Percentiles rank a stretch among this genome's conserved stretches.
Conservation (phyloP, 2,329 filamentous ascomycete genomes). For the Colletotrichum sp. region DNA sequence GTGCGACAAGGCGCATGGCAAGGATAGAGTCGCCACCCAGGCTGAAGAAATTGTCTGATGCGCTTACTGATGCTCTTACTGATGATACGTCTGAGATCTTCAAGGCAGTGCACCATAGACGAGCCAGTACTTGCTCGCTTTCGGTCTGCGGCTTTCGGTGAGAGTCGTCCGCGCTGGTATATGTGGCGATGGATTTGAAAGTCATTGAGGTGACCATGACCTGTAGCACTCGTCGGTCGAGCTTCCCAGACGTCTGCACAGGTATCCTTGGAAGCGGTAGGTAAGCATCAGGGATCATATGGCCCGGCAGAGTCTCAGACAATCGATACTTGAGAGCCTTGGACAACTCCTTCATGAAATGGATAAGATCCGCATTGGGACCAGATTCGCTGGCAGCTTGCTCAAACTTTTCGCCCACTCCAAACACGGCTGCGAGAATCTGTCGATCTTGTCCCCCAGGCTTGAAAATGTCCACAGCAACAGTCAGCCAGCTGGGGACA, state of each 20-base stretch:
- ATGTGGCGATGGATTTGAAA: not conserved
- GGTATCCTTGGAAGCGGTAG: not conserved
- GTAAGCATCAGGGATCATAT: slow-evolving; percentile 2
- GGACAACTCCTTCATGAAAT: not conserved
- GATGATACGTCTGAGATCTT: not conserved
- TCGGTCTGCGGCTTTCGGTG: not conserved
- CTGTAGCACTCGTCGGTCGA: not conserved
- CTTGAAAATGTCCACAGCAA: slow-evolving; percentile 4
- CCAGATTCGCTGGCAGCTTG: not conserved
- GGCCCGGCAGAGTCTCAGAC: not conserved
- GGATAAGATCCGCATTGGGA: not conserved
- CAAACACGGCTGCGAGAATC: not conserved
- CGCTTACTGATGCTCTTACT: not conserved
- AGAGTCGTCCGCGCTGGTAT: not conserved
- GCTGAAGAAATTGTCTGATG: slow-evolving; percentile 22
- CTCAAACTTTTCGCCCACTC: not conserved
- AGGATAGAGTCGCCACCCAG: slow-evolving; percentile 27
- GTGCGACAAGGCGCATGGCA: slow-evolving; percentile 27
- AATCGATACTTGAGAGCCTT: not conserved
- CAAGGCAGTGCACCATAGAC: slow-evolving; percentile 16
- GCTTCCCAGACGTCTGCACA: not conserved
- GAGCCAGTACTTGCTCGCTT: not conserved
- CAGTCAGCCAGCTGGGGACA: not conserved
- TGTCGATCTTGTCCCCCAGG: not conserved
- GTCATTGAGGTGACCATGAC: not conserved